Evolutionary conservation across 2,329 filamentous ascomycete genomes (phyloP), one percentile per base, ranked within the genome.

Genomic region (Pseudogymnoascus sp.): DNA sequence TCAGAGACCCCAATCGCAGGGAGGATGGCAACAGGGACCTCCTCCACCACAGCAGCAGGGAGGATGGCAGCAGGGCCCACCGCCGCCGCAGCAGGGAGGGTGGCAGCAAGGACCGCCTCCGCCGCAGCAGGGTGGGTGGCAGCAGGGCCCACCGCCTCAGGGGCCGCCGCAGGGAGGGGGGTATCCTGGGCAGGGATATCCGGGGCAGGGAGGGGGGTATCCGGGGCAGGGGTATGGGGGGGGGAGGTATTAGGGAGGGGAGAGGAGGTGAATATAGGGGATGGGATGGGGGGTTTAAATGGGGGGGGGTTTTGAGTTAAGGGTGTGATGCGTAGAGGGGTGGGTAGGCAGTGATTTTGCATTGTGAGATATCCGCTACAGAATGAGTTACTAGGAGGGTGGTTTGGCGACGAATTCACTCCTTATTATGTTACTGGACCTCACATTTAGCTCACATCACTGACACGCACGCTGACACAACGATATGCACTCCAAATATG

Each of bases 141-240:
- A 31, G 8, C 54, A 60, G 10, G 72, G 71, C n/a, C n/a, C n/a
- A 16, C 67, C 51, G 70, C 68, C 69, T 67, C 67, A 68, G 51
- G 68, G 65, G 5, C 66, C 73, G 3, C 68, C 72, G 4, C 71
- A 72, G 23, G 1, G 69, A 21, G 21, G 69, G 4, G 72, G 72
- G 42, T 75, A 75, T 34, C 71, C 72, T 7, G 69, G 61, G 1
- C 69, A 67, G 62, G 60, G 47, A 62, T 62, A 63, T 26, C 42
- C 11, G 42, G 42, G 42, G 21, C 42, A 47, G 42, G 42, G 42
- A 47, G 42, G 42, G 18, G 60, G 23, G 23, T 66, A 71, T 51
- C 71, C 73, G 1, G 70, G 68, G 57, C 70, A 70, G 31, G 71
- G 70, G 26, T 75, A 75, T 45, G 70, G 72, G 12, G 36, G 31